Percentiles rank a stretch among this genome's conserved stretches.
phyloP scores from a whole-genome alignment of 75 land plant species.

The Selaginella moellendorffii region DNA sequence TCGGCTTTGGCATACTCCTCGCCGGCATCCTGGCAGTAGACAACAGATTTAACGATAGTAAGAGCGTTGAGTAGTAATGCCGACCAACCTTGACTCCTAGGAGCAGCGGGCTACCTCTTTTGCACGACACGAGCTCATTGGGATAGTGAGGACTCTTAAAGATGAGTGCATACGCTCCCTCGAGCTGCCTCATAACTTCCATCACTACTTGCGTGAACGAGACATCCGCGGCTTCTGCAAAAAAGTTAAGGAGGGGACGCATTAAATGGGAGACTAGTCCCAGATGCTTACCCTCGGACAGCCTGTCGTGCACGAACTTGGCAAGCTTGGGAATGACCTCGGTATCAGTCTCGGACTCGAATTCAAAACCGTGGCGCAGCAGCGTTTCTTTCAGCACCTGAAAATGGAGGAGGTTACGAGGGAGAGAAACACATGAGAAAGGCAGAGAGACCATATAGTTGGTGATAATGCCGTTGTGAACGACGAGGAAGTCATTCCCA shows the following conservation, averaged over 20 bases:
- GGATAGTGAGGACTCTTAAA: slow-evolving; percentile 93
- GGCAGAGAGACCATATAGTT: slow-evolving; percentile 32
- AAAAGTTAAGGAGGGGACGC: no score
- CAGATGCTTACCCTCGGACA: slow-evolving; percentile 32
- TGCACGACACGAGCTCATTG: slow-evolving; percentile 94
- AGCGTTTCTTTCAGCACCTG: slow-evolving; percentile 90
- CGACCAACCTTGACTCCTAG: slow-evolving; percentile 68
- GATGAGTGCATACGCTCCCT: slow-evolving; percentile 97
- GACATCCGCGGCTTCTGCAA: slow-evolving; percentile 13
- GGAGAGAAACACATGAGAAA: no score
- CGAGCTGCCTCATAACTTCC: slow-evolving; percentile 97
- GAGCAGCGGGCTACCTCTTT: slow-evolving; percentile 90
- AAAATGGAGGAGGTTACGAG: neutral
- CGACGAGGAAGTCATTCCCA: slow-evolving; percentile 82
- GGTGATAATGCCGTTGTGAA: slow-evolving; percentile 92
- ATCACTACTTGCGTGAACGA: slow-evolving; percentile 86
- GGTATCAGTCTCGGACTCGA: slow-evolving; percentile 95
- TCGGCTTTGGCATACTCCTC: slow-evolving; percentile 26
- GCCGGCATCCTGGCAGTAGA: slow-evolving; percentile 30
- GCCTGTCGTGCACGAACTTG: slow-evolving; percentile 66
- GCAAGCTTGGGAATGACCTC: slow-evolving; percentile 98
- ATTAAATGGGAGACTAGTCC: no score
- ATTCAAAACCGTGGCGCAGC: slow-evolving; percentile 69
- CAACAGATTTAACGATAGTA: no score
- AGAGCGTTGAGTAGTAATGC: neutral